Base-by-base conservation (phyloP, 768 basidiomycete genomes). In the Boletus bicolor region DNA sequence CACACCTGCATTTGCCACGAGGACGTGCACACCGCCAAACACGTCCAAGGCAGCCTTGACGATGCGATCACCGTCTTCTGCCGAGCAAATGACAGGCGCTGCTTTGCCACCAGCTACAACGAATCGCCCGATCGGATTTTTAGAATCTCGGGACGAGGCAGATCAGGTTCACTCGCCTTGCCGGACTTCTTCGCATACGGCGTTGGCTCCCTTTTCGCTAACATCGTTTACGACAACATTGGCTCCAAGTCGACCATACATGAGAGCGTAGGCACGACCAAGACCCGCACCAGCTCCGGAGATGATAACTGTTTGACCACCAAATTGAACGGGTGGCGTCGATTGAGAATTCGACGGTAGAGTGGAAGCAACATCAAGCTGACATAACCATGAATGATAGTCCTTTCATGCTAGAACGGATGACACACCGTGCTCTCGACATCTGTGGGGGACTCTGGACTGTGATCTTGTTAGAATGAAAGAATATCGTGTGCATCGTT, bases 181-280 rank as follows among this genome's bases (percentile, higher is more conserved):
- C 57, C 82, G 79, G 55, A 98, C 83, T 68, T 98, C 94, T n/a
- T 87, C 82, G 17, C 92, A 93, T 2, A 98, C 94, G 8, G 80
- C 75, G 21, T 83, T 82, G 7, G 94, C 94, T 2, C 82, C 87
- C 63, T 93, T 91, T 66, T 87, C 88, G 68, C 80, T 93, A 45
- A 98, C 87, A 65, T 99, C 97, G 69, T 98, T 99, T 42, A 98
- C 84, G 44, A 98, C 90, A 34, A 99, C 91, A 64, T 97, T 97
- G 10, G 93, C 96, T n/a, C 97, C 96, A 9, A 95, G 84, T 51
- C 82, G 85, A 26, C 82, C 91, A 67, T 89, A 98, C 90, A 98
- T 91, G 42, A 88, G 79, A 0, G 97, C 91, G 67, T 98, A 97
- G 2, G 84, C 82, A 30, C 97, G 86, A 17, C 97, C 97, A 32